A percentile compares a stretch with the other conserved stretches of the same genome.
phyloP scores from a whole-genome alignment of 352 stramenopile genomes.

The Pythium insidiosum region DNA sequence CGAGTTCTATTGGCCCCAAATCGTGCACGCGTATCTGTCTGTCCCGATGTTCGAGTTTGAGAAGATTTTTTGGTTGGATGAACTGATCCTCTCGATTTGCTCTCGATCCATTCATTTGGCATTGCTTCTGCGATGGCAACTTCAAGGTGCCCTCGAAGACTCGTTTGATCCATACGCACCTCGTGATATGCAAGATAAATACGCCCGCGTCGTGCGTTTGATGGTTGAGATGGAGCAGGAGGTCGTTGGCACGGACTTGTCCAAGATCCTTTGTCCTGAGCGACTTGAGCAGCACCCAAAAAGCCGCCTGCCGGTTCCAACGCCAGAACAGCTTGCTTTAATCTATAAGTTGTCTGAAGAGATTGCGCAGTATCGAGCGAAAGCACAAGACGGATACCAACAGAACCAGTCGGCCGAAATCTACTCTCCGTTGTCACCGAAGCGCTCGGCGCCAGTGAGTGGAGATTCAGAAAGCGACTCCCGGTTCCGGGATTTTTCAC shows the following conservation, averaged over 20 bases:
- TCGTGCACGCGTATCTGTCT: conserved; percentile 83
- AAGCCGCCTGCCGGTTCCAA: conserved; percentile 62
- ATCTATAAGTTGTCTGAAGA: conserved; percentile 76
- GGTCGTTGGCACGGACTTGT: conserved; percentile 63
- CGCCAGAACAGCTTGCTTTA: conserved; percentile 77
- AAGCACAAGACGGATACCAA: no score
- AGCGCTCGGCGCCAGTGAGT: no score
- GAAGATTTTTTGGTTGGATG: conserved; percentile 87
- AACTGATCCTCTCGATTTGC: conserved; percentile 83
- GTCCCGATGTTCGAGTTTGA: conserved; percentile 87
- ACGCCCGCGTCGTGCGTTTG: conserved; percentile 68
- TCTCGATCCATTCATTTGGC: conserved; percentile 82
- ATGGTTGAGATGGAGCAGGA: conserved; percentile 85
- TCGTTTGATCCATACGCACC: conserved; percentile 68
- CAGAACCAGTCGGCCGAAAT: no score
- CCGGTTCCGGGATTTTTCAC: conserved; percentile 78
- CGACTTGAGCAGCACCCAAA: conserved; percentile 34
- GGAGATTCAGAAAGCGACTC: conserved; percentile 35
- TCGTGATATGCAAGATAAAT: conserved; percentile 84
- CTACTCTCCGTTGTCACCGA: no score
- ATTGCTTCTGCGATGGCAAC: conserved; percentile 76
- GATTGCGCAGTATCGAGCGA: conserved; percentile 53
- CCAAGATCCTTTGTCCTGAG: conserved; percentile 50
- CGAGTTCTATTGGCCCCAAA: conserved; percentile 89
- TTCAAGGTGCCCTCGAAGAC: conserved; percentile 83